phyloP scores from a whole-genome alignment of 208 protist species.

The Dictyostelium gargantuum region DNA sequence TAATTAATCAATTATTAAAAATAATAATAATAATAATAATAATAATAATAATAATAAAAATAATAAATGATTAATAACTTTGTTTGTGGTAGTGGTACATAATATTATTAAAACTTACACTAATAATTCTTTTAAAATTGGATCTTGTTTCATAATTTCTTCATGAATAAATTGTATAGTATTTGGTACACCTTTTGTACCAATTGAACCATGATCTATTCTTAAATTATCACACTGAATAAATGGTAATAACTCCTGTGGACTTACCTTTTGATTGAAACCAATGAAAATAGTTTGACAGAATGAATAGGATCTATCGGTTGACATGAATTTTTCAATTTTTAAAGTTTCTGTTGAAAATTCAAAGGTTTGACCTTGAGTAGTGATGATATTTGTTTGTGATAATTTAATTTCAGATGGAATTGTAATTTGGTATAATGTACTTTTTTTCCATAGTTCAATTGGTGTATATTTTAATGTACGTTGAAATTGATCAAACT shows the following conservation, averaged over 20 bases:
- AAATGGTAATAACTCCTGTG: background rate
- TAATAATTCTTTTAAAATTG: background rate
- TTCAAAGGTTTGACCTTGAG: background rate
- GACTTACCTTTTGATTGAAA: slow-evolving; percentile 1
- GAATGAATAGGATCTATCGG: background rate
- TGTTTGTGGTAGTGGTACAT: too few species aligned
- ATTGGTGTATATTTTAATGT: background rate
- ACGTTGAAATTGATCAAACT: background rate
- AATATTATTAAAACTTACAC: too few species aligned
- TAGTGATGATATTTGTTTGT: background rate
- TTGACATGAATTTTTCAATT: background rate
- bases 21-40: too few species aligned
- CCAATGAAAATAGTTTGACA: slow-evolving; percentile 24
- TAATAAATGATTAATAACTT: too few species aligned
- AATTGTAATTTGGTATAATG: slow-evolving; percentile 19
- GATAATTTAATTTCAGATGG: background rate
- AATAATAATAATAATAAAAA: too few species aligned
- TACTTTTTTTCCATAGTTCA: slow-evolving; percentile 25
- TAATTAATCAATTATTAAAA: too few species aligned
- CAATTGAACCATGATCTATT: background rate
- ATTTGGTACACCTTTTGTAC: background rate
- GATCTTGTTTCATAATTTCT: slow-evolving; percentile 49
- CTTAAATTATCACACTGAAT: background rate
- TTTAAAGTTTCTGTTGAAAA: background rate
- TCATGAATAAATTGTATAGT: background rate